Conservation (phyloP, 78 protist genomes). For the Polysphondylium violaceum region DNA sequence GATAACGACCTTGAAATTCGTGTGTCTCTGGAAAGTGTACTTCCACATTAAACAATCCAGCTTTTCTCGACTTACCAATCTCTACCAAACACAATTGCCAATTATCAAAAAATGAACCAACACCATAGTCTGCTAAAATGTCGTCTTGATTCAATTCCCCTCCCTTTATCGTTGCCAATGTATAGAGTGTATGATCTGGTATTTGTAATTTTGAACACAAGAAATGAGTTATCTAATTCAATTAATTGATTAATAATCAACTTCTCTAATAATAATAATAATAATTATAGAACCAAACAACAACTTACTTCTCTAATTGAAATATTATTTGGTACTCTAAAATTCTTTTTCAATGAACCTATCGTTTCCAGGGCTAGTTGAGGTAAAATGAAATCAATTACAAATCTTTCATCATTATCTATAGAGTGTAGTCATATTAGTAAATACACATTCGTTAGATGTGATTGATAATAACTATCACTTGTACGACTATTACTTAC, state of each 20-base stretch:
- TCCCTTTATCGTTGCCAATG: constrained; percentile 55
- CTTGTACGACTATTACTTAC: not conserved
- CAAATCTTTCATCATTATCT: constrained; percentile 58
- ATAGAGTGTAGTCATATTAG: not conserved
- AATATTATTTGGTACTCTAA: constrained; percentile 65
- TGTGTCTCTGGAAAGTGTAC: constrained; percentile 58
- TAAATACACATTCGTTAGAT: not conserved
- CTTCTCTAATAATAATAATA: not conserved
- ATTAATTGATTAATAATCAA: not conserved
- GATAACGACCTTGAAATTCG: constrained; percentile 38
- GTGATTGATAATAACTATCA: not conserved
- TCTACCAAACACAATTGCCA: constrained; percentile 61
- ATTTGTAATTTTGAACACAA: constrained; percentile 35
- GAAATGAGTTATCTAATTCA: constrained; percentile 16
- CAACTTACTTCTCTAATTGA: constrained; percentile 29
- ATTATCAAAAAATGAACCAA: constrained; percentile 69
- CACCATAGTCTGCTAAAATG: constrained; percentile 39
- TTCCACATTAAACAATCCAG: constrained; percentile 48
- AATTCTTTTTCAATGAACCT: constrained; percentile 17
- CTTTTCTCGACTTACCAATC: constrained; percentile 38
- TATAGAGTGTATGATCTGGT: not conserved
- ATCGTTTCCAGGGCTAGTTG: not conserved
- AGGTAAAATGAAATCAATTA: constrained; percentile 58
- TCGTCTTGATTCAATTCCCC: constrained; percentile 16
- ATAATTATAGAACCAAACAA: not conserved